Evolutionary conservation across 2,329 filamentous ascomycete genomes (phyloP).

Genomic region (Cercospora sesami): DNA sequence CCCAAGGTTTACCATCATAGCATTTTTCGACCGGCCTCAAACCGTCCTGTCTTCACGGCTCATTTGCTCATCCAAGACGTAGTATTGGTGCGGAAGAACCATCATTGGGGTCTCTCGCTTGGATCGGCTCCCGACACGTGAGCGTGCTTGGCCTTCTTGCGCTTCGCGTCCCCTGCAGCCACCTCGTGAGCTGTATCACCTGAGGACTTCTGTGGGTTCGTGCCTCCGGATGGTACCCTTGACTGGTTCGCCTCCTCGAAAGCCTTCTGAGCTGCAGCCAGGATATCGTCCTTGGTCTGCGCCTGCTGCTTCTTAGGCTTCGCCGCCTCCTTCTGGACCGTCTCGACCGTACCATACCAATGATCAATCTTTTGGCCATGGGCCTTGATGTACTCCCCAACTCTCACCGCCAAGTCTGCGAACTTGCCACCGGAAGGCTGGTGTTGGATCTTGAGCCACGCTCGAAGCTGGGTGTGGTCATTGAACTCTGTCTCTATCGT

Average conservation of each 20-base stretch:
- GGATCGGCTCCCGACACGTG: background rate
- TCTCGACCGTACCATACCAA: background rate
- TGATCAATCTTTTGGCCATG: background rate
- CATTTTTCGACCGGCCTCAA: background rate
- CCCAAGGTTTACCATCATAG: background rate
- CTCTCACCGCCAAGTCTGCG: background rate
- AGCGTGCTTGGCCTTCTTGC: background rate
- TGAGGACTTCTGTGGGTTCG: background rate
- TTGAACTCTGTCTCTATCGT: background rate
- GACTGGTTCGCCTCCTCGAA: background rate
- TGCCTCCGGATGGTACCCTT: background rate
- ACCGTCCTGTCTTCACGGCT: background rate
- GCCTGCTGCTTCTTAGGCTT: background rate
- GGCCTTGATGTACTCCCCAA: background rate
- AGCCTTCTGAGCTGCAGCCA: constrained; percentile 6
- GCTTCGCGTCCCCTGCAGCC: background rate
- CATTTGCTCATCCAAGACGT: background rate
- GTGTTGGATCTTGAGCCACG: constrained; percentile 2
- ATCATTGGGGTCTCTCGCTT: background rate
- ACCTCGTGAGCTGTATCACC: background rate
- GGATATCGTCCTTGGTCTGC: background rate
- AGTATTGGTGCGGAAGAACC: background rate
- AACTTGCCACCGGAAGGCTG: background rate
- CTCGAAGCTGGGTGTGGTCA: background rate
- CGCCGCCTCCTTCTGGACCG: background rate